phyloP scores from a whole-genome alignment of 2,329 filamentous ascomycete species.

The Colletotrichum caudatum region DNA sequence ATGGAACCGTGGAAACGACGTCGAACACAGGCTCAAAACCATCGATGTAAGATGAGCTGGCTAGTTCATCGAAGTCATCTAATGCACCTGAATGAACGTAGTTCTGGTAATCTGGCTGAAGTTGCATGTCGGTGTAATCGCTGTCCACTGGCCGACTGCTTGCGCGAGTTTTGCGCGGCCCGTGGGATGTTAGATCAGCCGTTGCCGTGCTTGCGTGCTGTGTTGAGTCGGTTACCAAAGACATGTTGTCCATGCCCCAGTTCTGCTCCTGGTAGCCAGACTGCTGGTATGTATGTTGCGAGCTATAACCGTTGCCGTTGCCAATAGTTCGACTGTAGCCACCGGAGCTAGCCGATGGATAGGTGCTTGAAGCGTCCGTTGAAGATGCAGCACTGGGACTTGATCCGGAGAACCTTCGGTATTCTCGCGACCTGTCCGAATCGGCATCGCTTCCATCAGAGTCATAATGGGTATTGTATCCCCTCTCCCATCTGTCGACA shows the following conservation, averaged over 20 bases:
- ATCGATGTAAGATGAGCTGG: conserved; percentile 27
- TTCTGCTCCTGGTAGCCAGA: conserved; percentile 31
- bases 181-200: not conserved
- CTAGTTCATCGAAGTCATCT: conserved; percentile 34
- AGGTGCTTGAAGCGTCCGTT: conserved; percentile 36
- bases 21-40: conserved; percentile 37
- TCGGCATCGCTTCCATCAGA: conserved; percentile 38
- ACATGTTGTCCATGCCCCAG: conserved; percentile 33
- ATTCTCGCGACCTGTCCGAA: conserved; percentile 34
- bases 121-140: conserved; percentile 26
- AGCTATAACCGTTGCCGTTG: conserved; percentile 14
- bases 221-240: conserved; percentile 16
- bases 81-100: conserved; percentile 26
- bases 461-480: conserved; percentile 32
- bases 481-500: conserved; percentile 37
- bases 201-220: not conserved
- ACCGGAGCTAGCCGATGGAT: conserved; percentile 23
- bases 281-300: conserved; percentile 23
- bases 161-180: conserved; percentile 4
- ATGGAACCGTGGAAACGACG: conserved; percentile 36
- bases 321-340: conserved; percentile 33
- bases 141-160: conserved; percentile 13
- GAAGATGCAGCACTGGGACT: conserved; percentile 34
- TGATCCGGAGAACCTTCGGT: conserved; percentile 30
- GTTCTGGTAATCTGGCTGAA: conserved; percentile 25